Evolutionary conservation across 805 yeast species (phyloP).

Genomic region (Lipomyces lipofer): DNA sequence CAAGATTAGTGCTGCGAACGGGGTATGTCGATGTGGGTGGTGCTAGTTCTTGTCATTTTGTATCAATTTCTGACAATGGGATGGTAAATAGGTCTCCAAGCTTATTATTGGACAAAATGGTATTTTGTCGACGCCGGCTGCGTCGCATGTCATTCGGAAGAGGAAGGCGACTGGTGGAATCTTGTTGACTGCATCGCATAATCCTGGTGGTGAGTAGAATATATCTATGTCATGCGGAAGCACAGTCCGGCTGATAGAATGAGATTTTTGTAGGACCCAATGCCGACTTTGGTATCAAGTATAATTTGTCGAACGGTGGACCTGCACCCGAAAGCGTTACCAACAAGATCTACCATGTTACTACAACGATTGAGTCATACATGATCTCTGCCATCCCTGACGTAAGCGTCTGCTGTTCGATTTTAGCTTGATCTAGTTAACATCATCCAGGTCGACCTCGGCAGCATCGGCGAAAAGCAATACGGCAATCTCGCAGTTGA

Average conservation of each 20-base stretch:
- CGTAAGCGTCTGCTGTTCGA: conserved; percentile 17
- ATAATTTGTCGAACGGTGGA: conserved; percentile 92
- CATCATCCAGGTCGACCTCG: conserved; percentile 53
- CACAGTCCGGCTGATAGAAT: neutral
- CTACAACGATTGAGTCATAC: conserved; percentile 60
- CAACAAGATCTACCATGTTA: conserved; percentile 73
- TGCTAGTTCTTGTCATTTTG: no score
- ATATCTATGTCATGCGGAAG: neutral
- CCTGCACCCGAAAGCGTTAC: conserved; percentile 98
- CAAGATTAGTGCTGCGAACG: conserved; percentile 85
- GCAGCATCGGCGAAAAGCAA: conserved; percentile 52
- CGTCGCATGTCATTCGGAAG: conserved; percentile 86
- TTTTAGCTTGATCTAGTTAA: neutral
- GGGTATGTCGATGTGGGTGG: no score
- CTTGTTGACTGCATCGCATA: conserved; percentile 93
- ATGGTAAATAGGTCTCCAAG: conserved; percentile 42
- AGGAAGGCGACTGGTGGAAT: conserved; percentile 82
- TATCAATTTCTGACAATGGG: neutral
- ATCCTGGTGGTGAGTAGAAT: conserved; percentile 71
- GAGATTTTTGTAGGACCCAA: conserved; percentile 68
- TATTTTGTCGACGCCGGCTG: conserved; percentile 91
- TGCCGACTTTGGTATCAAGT: conserved; percentile 92
- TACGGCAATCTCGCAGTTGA: conserved; percentile 71
- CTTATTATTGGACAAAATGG: conserved; percentile 87
- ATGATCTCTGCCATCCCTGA: conserved; percentile 61